Evolutionary conservation across 2,329 filamentous ascomycete genomes (phyloP).

Genomic region (Claviceps monticola): DNA sequence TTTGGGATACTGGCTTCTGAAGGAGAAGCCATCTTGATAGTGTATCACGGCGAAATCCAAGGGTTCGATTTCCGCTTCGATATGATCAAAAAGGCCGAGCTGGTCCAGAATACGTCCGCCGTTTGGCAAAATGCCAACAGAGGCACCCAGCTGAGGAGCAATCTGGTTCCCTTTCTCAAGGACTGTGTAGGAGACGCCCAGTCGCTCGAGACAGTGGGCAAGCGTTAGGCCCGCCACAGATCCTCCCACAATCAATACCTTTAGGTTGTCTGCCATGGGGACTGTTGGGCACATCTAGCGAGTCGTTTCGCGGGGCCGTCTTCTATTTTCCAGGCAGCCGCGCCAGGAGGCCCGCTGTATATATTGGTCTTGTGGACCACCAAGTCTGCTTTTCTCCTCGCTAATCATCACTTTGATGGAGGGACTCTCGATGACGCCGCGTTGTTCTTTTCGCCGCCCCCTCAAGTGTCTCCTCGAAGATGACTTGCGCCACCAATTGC

Average conservation of each 20-base stretch:
- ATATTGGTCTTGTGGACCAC: no score
- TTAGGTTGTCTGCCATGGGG: slow-evolving; percentile 9
- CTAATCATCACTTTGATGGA: no score
- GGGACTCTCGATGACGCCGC: no score
- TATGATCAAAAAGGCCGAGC: slow-evolving; percentile 18
- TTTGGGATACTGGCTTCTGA: slow-evolving; percentile 6
- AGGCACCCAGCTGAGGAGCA: slow-evolving; percentile 31
- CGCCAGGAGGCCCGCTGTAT: no score
- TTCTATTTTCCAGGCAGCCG: no score
- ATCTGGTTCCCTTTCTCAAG: slow-evolving; percentile 30
- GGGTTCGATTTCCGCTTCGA: slow-evolving; percentile 6
- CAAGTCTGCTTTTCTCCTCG: no score
- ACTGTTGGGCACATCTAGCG: no score
- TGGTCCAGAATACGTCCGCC: slow-evolving; percentile 35
- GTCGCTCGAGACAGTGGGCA: slow-evolving; percentile 24
- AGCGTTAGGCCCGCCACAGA: slow-evolving; percentile 26
- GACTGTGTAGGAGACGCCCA: slow-evolving; percentile 32
- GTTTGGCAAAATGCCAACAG: slow-evolving; percentile 30
- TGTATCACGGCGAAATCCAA: slow-evolving; percentile 5
- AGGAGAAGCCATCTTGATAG: slow-evolving; percentile 4
- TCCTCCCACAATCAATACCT: slow-evolving; percentile 29
- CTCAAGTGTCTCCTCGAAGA: no score
- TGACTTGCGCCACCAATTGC: no score
- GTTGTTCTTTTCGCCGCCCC: no score
- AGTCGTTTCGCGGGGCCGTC: no score